phyloP scores from a whole-genome alignment of 2,329 filamentous ascomycete genomes.

The Chaetomium sp. region DNA sequence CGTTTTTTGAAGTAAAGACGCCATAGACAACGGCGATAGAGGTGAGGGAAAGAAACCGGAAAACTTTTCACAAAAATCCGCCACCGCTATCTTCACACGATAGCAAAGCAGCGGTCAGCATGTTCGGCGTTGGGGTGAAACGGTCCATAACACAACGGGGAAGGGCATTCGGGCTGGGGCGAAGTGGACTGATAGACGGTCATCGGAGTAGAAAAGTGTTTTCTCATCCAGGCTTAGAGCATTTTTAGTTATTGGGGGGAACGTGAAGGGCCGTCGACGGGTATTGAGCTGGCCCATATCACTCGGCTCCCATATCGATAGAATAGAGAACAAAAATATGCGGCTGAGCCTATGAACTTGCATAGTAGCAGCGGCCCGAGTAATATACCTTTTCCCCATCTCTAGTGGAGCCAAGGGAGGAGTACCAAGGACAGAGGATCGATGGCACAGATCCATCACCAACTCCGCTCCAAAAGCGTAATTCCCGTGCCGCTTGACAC shows the following conservation, averaged over 20 bases:
- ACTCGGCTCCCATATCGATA: background rate
- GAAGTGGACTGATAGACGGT: conserved; percentile 12
- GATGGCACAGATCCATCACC: background rate
- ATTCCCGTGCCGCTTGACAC: conserved; percentile 13
- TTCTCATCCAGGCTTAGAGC: background rate
- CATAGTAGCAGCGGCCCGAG: background rate
- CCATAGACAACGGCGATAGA: background rate
- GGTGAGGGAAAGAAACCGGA: background rate
- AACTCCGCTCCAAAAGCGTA: conserved; percentile 3
- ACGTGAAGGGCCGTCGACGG: background rate
- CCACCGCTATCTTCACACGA: conserved; percentile 6
- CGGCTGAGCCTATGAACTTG: background rate
- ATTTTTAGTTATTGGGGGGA: background rate
- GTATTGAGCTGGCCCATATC: background rate
- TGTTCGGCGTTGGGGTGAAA: conserved; percentile 16
- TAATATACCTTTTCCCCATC: background rate
- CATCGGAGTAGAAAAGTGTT: conserved; percentile 12
- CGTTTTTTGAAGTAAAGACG: conserved; percentile 9
- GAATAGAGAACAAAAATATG: background rate
- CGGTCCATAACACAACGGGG: conserved; percentile 9
- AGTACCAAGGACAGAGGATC: too few relatives aligned
- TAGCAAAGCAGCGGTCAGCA: conserved; percentile 11
- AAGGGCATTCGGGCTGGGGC: conserved; percentile 8
- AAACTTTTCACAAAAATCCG: conserved; percentile 8
- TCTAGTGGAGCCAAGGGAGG: background rate